Evolutionary conservation across 2,329 filamentous ascomycete species (phyloP).

Genomic region (Pseudogymnoascus sp.): DNA sequence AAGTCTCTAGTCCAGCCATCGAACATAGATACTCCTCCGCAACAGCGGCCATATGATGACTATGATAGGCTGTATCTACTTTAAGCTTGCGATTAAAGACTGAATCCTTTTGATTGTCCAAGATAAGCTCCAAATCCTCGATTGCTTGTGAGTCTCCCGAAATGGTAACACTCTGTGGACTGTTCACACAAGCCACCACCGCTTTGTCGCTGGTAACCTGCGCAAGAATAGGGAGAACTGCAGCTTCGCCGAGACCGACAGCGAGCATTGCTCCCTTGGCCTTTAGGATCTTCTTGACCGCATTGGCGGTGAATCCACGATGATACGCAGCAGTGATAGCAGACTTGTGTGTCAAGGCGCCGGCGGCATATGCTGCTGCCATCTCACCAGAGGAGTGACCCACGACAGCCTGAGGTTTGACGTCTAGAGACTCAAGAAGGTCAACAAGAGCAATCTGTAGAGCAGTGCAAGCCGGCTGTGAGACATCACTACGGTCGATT

Average conservation of each 20-base stretch:
- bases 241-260: constrained; percentile 30
- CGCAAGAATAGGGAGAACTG: constrained; percentile 10
- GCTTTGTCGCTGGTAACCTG: constrained; percentile 12
- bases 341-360: constrained; percentile 25
- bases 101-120: constrained; percentile 15
- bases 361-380: constrained; percentile 37
- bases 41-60: constrained; percentile 27
- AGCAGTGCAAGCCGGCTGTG: constrained; percentile 38
- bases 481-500: constrained; percentile 10
- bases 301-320: constrained; percentile 26
- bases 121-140: constrained; percentile 10
- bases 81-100: constrained; percentile 18
- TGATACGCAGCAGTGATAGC: constrained; percentile 39
- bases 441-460: constrained; percentile 39
- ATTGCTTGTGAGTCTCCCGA: constrained; percentile 16
- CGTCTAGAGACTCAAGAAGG: constrained; percentile 34
- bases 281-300: constrained; percentile 7
- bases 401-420: constrained; percentile 31
- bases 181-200: constrained; percentile 30
- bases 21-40: constrained; percentile 20
- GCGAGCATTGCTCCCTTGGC: constrained; percentile 46
- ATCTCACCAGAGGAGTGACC: constrained; percentile 43
- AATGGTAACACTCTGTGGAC: constrained; percentile 21
- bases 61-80: constrained; percentile 24
- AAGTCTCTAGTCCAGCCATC: neutral